Conservation (phyloP, 108 stramenopile genomes). For the Fragilaria crotonensis region DNA sequence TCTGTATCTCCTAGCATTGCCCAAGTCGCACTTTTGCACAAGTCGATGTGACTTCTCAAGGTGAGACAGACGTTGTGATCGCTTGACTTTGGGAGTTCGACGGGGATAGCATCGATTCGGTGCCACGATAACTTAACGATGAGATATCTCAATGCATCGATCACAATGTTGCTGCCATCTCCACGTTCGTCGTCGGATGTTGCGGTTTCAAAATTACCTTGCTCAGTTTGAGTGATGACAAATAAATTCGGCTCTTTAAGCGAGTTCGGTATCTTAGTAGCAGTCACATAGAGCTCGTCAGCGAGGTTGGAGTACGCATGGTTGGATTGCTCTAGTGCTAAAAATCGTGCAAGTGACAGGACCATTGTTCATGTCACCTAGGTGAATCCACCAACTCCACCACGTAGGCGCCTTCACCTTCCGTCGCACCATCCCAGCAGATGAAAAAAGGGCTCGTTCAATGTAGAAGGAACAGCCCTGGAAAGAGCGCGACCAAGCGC, state of each 20-base stretch:
- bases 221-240: too few species aligned
- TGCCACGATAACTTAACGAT: background rate
- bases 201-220: too few species aligned
- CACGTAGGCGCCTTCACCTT: too few species aligned
- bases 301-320: conserved; percentile 1
- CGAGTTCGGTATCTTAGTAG: too few species aligned
- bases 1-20: conserved; percentile 47
- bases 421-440: conserved; percentile 79
- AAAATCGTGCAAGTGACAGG: conserved; percentile 1
- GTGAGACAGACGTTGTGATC: conserved; percentile 21
- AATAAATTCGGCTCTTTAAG: too few species aligned
- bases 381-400: too few species aligned
- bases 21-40: conserved; percentile 52
- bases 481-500: background rate
- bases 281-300: too few species aligned
- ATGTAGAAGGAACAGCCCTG: conserved; percentile 65
- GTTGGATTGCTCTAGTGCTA: conserved; percentile 18
- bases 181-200: too few species aligned
- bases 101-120: background rate
- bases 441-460: conserved; percentile 42
- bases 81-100: background rate
- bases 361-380: too few species aligned
- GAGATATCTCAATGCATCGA: conserved; percentile 55
- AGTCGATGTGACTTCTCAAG: conserved; percentile 50
- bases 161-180: conserved; percentile 11